Percentiles rank a stretch among this genome's conserved stretches.
Conservation (phyloP, 768 basidiomycete genomes). For the Russula foetens region DNA sequence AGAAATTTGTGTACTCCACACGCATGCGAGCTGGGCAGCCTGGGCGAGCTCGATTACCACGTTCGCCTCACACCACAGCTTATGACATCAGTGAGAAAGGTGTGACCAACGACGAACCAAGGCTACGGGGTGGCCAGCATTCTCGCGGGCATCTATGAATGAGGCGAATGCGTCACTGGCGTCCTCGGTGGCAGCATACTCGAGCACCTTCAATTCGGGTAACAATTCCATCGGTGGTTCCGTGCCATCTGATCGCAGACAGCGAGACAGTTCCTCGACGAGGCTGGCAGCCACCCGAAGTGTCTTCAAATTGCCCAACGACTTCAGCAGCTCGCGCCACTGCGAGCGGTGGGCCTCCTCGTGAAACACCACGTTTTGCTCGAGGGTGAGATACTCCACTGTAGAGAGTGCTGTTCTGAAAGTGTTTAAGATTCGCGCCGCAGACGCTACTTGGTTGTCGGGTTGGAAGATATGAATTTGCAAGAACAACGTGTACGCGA, state of each 20-base stretch:
- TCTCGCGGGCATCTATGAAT: background rate
- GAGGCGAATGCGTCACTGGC: background rate
- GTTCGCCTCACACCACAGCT: no score
- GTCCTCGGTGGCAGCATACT: background rate
- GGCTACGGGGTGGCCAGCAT: background rate
- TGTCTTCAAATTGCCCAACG: background rate
- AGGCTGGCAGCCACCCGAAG: background rate
- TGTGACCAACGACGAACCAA: background rate
- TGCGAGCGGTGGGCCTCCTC: background rate
- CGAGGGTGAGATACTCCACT: background rate
- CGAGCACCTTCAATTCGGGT: background rate
- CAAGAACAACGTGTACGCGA: background rate
- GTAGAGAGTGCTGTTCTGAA: background rate
- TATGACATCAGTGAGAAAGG: no score
- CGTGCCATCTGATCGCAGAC: background rate
- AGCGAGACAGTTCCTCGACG: background rate
- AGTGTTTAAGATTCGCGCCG: background rate
- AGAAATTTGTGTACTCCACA: no score
- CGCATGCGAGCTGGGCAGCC: no score
- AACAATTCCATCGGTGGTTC: background rate
- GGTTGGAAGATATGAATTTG: background rate
- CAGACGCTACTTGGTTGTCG: no score
- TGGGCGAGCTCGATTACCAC: no score
- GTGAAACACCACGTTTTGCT: no score
- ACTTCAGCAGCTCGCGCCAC: background rate